Evolutionary conservation across 768 basidiomycete genomes (phyloP).

Genomic region (Cyclocybe cylindracea): DNA sequence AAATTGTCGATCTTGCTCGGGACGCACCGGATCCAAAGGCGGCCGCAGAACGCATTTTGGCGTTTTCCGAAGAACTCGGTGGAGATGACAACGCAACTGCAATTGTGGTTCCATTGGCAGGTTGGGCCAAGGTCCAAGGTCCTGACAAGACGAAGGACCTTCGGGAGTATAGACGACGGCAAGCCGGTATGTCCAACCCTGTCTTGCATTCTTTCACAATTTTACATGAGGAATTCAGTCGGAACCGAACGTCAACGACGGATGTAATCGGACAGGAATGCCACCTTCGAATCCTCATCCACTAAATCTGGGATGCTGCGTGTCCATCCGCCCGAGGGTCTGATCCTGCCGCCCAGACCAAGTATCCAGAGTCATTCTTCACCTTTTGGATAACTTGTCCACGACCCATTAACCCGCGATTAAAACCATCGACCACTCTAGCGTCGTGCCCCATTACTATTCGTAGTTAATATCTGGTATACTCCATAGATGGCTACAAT

Average conservation of each 20-base stretch:
- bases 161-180: constrained; percentile 74
- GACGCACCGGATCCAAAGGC: constrained; percentile 66
- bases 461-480: constrained; percentile 1
- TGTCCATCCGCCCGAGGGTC: constrained; percentile 90
- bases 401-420: constrained; percentile 69
- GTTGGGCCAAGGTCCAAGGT: constrained; percentile 85
- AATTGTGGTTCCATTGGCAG: constrained; percentile 87
- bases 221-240: constrained; percentile 33
- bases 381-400: constrained; percentile 91
- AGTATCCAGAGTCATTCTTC: constrained; percentile 59
- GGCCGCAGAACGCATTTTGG: constrained; percentile 82
- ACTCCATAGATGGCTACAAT: not conserved
- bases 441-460: constrained; percentile 91
- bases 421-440: constrained; percentile 58
- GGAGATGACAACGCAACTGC: constrained; percentile 92
- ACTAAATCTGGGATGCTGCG: constrained; percentile 79
- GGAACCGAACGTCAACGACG: constrained; percentile 68
- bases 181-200: constrained; percentile 49
- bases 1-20: constrained; percentile 89
- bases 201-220: not conserved
- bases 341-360: constrained; percentile 95
- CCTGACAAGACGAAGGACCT: constrained; percentile 81
- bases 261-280: constrained; percentile 43
- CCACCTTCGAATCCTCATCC: constrained; percentile 1
- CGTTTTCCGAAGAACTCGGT: constrained; percentile 85